phyloP scores from a whole-genome alignment of 140 eudicot species.

The Ambrosia hybrid region DNA sequence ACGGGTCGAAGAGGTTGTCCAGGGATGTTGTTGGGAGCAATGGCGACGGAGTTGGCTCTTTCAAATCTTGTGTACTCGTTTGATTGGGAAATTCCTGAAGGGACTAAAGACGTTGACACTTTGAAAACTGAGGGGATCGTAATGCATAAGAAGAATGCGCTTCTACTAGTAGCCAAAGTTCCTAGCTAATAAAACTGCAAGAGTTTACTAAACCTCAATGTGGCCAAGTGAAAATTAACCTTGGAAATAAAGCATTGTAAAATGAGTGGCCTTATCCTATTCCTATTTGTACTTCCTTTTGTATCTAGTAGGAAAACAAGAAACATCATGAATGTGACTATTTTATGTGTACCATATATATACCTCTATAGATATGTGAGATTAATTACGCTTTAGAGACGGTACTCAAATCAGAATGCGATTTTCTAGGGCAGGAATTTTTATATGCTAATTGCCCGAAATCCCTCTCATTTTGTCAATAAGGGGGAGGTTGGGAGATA shows the following conservation, averaged over 20 bases:
- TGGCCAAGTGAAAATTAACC: not conserved
- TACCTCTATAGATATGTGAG: no score
- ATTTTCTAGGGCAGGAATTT: constrained; percentile 2
- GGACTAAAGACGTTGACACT: constrained; percentile 9
- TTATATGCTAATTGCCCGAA: constrained; percentile 19
- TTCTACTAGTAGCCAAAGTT: not conserved
- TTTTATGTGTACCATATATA: no score
- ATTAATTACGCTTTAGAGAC: not conserved
- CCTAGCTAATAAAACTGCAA: not conserved
- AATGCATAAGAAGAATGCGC: not conserved
- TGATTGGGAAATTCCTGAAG: constrained; percentile 19
- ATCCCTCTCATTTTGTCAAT: constrained; percentile 2
- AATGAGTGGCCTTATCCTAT: no score
- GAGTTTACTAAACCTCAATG: not conserved
- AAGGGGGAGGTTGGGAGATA: constrained; percentile 19
- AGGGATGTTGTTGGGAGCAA: constrained; percentile 4
- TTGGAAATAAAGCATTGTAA: no score
- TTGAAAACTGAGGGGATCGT: not conserved
- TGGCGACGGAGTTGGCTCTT: constrained; percentile 9
- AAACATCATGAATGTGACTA: no score
- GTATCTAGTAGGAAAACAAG: no score
- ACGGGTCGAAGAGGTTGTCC: constrained; percentile 23
- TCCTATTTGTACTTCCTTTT: no score
- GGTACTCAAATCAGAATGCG: not conserved
- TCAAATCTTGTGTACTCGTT: constrained; percentile 23